These are phyloP conservation scores for Boletus huronensis DNA, from an alignment of 768 basidiomycete species.

Conservation along the genomic window DNA sequence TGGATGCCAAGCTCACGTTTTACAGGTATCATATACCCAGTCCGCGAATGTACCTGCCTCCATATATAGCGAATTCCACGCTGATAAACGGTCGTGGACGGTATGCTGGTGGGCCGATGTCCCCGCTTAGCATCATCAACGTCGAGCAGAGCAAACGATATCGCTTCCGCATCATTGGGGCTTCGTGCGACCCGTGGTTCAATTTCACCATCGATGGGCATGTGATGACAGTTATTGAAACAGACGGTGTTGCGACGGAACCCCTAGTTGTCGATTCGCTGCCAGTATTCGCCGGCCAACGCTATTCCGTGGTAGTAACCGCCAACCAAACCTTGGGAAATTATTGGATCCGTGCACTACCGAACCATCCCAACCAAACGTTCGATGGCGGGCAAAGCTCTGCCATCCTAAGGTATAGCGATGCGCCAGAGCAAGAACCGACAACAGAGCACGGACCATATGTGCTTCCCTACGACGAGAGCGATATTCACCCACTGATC, in stretches of 20 bases:
- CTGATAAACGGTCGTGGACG: slow-evolving; percentile 41
- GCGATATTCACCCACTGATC: slow-evolving; percentile 17
- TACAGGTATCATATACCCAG: slow-evolving; percentile 19
- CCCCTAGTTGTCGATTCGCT: slow-evolving; percentile 38
- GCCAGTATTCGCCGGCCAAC: slow-evolving; percentile 38
- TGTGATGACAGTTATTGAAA: slow-evolving; percentile 37
- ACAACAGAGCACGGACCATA: slow-evolving; percentile 19
- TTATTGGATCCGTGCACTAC: slow-evolving; percentile 33
- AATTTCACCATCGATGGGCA: slow-evolving; percentile 28
- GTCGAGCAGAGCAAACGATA: slow-evolving; percentile 36
- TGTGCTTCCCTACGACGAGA: slow-evolving; percentile 14
- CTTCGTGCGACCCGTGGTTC: slow-evolving; percentile 33
- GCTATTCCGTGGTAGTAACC: slow-evolving; percentile 45
- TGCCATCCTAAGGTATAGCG: slow-evolving; percentile 21
- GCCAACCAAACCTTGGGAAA: slow-evolving; percentile 40
- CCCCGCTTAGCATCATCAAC: slow-evolving; percentile 31
- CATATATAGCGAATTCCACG: slow-evolving; percentile 25
- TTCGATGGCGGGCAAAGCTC: slow-evolving; percentile 29
- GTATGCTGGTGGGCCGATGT: slow-evolving; percentile 21
- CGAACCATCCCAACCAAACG: slow-evolving; percentile 25
- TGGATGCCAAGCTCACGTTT: slow-evolving; percentile 22
- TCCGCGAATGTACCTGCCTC: slow-evolving; percentile 2
- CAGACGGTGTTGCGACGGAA: slow-evolving; percentile 38
- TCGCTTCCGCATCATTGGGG: slow-evolving; percentile 36
- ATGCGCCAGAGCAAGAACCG: slow-evolving; percentile 27